phyloP scores from a whole-genome alignment of 768 basidiomycete species.

The Kwoniella dendrophila region DNA sequence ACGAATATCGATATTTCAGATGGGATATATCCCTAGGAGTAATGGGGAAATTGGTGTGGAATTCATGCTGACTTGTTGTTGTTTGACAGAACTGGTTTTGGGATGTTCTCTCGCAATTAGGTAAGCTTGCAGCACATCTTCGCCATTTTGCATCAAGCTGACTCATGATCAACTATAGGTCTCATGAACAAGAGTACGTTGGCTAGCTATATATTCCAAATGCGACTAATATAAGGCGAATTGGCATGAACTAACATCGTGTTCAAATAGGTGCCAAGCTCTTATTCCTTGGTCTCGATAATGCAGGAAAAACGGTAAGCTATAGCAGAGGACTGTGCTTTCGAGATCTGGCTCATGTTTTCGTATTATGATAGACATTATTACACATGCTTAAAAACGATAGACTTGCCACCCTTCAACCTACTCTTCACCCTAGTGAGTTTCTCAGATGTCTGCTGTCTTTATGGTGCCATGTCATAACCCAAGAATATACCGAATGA shows the following conservation, averaged over 20 bases:
- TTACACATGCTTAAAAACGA: slow-evolving; percentile 99
- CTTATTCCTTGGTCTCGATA: slow-evolving; percentile 96
- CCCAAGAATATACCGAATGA: too few species aligned
- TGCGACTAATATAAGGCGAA: not conserved
- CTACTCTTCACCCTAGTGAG: slow-evolving; percentile 95
- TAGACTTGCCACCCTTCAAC: slow-evolving; percentile 93
- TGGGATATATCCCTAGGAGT: too few species aligned
- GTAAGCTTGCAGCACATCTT: slow-evolving; percentile 60
- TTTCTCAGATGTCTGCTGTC: too few species aligned
- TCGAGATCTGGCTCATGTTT: not conserved
- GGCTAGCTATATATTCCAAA: not conserved
- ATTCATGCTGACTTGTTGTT: slow-evolving; percentile 1
- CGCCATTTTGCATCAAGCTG: not conserved
- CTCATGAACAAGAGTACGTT: slow-evolving; percentile 82
- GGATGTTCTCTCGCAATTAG: slow-evolving; percentile 90
- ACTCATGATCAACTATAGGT: slow-evolving; percentile 61
- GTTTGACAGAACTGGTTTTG: slow-evolving; percentile 80
- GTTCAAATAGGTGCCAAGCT: slow-evolving; percentile 73
- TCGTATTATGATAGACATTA: slow-evolving; percentile 66
- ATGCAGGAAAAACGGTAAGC: slow-evolving; percentile 96
- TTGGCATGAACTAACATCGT: not conserved
- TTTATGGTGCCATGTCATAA: too few species aligned
- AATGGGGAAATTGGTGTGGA: not conserved
- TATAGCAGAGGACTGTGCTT: not conserved
- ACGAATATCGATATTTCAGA: too few species aligned